Conservation (phyloP, 2,329 filamentous ascomycete species). For the Pyrenochaeta sp. region DNA sequence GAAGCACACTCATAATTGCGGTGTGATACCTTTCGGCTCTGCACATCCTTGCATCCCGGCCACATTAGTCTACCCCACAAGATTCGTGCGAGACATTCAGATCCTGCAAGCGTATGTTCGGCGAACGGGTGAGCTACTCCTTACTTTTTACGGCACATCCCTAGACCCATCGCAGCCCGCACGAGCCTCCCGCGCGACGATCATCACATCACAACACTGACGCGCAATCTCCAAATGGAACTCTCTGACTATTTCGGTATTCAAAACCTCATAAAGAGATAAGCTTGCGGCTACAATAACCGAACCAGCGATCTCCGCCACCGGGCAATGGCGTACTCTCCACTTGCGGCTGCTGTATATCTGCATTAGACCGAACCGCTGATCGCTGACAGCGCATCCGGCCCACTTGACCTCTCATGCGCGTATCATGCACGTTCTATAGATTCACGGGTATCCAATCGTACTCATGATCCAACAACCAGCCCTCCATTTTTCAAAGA, state of each 20-base stretch:
- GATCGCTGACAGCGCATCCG: constrained; percentile 13
- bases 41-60: constrained; percentile 2
- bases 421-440: constrained; percentile 6
- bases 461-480: not conserved
- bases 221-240: too few species aligned
- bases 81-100: constrained; percentile 4
- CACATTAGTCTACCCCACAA: constrained; percentile 5
- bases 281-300: too few species aligned
- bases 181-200: not conserved
- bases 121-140: not conserved
- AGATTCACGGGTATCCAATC: constrained; percentile 1
- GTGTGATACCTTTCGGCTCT: constrained; percentile 6
- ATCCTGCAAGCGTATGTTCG: constrained; percentile 3
- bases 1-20: constrained; percentile 2
- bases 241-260: too few species aligned
- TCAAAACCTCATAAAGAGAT: too few species aligned
- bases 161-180: constrained; percentile 1
- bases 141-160: constrained; percentile 13
- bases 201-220: not conserved
- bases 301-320: too few species aligned
- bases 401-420: not conserved
- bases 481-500: not conserved
- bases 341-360: too few species aligned
- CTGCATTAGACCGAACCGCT: constrained; percentile 1
- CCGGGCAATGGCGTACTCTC: too few species aligned